Base-by-base conservation (phyloP, 306 rosid genomes). In the Pyrus betulifolia region DNA sequence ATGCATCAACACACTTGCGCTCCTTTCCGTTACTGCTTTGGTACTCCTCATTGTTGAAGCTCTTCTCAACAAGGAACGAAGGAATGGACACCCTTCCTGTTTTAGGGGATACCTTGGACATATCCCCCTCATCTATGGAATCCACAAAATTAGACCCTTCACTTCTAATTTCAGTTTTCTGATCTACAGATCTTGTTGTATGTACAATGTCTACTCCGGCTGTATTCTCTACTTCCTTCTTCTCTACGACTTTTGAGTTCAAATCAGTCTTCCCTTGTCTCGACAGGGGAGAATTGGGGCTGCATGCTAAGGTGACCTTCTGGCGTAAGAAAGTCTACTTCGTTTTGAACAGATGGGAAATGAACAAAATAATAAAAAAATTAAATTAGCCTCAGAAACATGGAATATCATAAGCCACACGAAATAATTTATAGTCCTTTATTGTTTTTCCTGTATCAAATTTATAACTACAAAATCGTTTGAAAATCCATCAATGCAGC, bases 271-370 rank as follows among this genome's bases (percentile, higher is more conserved):
- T 73, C 70, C 85, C 82, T 63, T 75, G 87, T 80, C 87, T 92
- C 74, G 67, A 68, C 40, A 67, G 82, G 57, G 82, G 74, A 71
- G 84, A 79, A 70, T 79, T 67, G 59, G 87, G 61, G 80, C 79
- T 74, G 30, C 96, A 84, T 11, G 82, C 97, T 62, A 96, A 82
- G 75, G 89, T 92, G 38, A 85, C 86, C 88, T 91, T 92, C 88
- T 96, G 98, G 80, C 99, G 96, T 93, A 96, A 52, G 89, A 96
- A 96, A 42, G 99, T 92, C 99, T 94, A 74, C 67, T 27, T 62
- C 10, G 27, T 23, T 67, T 6, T 19, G 62, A 71, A 58, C 21
- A 58, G 31, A 70, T 45, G 22, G 11, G 31, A 69, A 49, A 63
- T 19, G 23, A 45, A 68, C 19, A 11, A 15, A 46, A 30, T 27